phyloP scores from a whole-genome alignment of 768 basidiomycete genomes.

The Boletus rubescentipes region DNA sequence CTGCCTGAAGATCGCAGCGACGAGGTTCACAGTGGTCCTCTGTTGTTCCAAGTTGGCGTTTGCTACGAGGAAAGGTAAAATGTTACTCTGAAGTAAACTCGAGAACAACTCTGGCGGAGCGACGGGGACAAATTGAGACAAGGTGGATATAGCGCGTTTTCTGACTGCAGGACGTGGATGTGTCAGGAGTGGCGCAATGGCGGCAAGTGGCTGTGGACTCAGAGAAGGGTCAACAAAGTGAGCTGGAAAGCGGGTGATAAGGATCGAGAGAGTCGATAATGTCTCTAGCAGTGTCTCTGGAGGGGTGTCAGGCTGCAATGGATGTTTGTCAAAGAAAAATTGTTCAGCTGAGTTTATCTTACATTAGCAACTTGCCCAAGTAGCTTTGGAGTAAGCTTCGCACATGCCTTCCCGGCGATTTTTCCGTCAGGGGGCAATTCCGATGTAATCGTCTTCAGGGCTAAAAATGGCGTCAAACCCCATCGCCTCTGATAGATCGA shows the following conservation, averaged over 20 bases:
- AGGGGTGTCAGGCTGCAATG: slow-evolving; percentile 56
- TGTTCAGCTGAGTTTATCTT: slow-evolving; percentile 15
- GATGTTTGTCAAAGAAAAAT: slow-evolving; percentile 7
- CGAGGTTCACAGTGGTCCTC: slow-evolving; percentile 73
- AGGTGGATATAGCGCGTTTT: slow-evolving; percentile 86
- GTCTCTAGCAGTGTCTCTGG: slow-evolving; percentile 84
- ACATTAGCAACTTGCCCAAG: slow-evolving; percentile 79
- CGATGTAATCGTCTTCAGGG: slow-evolving; percentile 91
- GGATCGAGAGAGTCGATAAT: slow-evolving; percentile 81
- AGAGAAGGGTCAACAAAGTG: slow-evolving; percentile 56
- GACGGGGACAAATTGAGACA: slow-evolving; percentile 81
- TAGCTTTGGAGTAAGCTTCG: slow-evolving; percentile 81
- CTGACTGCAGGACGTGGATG: slow-evolving; percentile 83
- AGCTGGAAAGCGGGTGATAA: slow-evolving; percentile 80
- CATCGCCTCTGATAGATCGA: neutral
- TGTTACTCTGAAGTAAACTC: slow-evolving; percentile 54
- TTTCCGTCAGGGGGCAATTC: slow-evolving; percentile 84
- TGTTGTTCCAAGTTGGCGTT: slow-evolving; percentile 64
- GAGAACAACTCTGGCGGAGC: slow-evolving; percentile 63
- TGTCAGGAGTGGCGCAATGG: slow-evolving; percentile 70
- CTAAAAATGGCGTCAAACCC: slow-evolving; percentile 39
- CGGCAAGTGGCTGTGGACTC: slow-evolving; percentile 57
- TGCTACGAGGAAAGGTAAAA: slow-evolving; percentile 57
- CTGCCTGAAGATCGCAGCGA: slow-evolving; percentile 76
- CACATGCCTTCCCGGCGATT: slow-evolving; percentile 76